Evolutionary conservation across 2,329 filamentous ascomycete species (phyloP).

Genomic region (Fusarium chaquense): DNA sequence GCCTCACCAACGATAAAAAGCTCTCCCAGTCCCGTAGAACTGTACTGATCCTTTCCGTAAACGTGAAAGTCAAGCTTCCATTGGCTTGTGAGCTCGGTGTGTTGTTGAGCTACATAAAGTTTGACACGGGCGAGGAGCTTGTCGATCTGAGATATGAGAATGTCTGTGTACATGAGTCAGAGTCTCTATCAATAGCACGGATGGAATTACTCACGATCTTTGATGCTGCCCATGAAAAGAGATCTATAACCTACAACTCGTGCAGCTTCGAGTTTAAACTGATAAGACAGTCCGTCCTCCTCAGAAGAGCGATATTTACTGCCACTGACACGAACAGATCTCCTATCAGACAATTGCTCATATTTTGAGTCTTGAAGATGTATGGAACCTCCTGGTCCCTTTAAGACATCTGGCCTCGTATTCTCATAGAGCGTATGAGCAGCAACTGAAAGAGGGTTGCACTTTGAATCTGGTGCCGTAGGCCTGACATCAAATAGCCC

Average conservation of each 20-base stretch:
- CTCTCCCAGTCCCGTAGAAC: slow-evolving; percentile 9
- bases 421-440: slow-evolving; percentile 69
- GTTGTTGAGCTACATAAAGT: slow-evolving; percentile 38
- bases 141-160: slow-evolving; percentile 39
- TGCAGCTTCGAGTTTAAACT: slow-evolving; percentile 44
- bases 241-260: slow-evolving; percentile 37
- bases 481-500: slow-evolving; percentile 62
- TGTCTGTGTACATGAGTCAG: slow-evolving; percentile 1
- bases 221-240: slow-evolving; percentile 43
- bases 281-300: slow-evolving; percentile 19
- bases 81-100: slow-evolving; percentile 26
- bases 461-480: slow-evolving; percentile 53
- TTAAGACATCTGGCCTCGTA: slow-evolving; percentile 61
- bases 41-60: slow-evolving; percentile 54
- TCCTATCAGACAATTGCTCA: slow-evolving; percentile 25
- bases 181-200: fast-evolving
- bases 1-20: slow-evolving; percentile 62
- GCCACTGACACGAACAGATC: slow-evolving; percentile 34
- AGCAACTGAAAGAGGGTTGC: slow-evolving; percentile 62
- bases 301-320: slow-evolving; percentile 22
- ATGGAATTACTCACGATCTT: slow-evolving; percentile 14
- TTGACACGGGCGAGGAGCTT: slow-evolving; percentile 19
- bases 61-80: slow-evolving; percentile 55
- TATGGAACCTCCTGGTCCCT: slow-evolving; percentile 63
- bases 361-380: slow-evolving; percentile 53